These are phyloP conservation scores for Curvularia sp. DNA, from an alignment of 2,329 filamentous ascomycete genomes.

Conservation along the genomic window DNA sequence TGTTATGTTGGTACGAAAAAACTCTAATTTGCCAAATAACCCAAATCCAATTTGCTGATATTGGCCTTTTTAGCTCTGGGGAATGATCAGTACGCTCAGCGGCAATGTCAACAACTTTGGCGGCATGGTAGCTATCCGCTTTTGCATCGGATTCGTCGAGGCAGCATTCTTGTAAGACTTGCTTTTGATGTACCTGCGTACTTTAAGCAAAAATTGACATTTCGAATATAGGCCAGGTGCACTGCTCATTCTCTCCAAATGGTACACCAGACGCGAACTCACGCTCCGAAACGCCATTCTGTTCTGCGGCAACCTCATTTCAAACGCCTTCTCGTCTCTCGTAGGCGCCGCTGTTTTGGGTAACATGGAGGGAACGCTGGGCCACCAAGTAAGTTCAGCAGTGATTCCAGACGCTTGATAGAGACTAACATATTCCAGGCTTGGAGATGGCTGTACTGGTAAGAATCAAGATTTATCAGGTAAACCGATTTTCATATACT, in stretches of 20 bases:
- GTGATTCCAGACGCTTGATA: neutral
- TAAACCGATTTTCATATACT: neutral
- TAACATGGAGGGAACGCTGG: conserved; percentile 46
- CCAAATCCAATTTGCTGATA: neutral
- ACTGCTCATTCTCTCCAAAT: conserved; percentile 68
- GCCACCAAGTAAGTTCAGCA: conserved; percentile 28
- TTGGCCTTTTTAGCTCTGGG: conserved; percentile 39
- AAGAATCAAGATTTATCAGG: neutral
- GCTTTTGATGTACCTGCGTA: too few relatives aligned
- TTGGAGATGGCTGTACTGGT: conserved; percentile 51
- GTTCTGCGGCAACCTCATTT: conserved; percentile 53
- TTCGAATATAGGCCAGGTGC: conserved; percentile 58
- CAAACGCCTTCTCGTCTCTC: conserved; percentile 55
- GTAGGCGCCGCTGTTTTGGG: conserved; percentile 52
- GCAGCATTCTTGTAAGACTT: conserved; percentile 56
- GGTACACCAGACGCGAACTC: conserved; percentile 66
- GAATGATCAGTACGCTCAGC: conserved; percentile 48
- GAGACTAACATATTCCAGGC: conserved; percentile 24
- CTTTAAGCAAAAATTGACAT: neutral
- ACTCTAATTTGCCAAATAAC: neutral
- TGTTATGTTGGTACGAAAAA: conserved; percentile 41
- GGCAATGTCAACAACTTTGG: conserved; percentile 43
- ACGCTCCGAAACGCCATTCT: conserved; percentile 51
- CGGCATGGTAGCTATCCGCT: conserved; percentile 49
- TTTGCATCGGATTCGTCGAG: conserved; percentile 50